Evolutionary conservation across 176 grass and related monocot genomes (phyloP), one percentile per base, ranked within the genome.

Genomic region (Tillandsia leiboldiana): DNA sequence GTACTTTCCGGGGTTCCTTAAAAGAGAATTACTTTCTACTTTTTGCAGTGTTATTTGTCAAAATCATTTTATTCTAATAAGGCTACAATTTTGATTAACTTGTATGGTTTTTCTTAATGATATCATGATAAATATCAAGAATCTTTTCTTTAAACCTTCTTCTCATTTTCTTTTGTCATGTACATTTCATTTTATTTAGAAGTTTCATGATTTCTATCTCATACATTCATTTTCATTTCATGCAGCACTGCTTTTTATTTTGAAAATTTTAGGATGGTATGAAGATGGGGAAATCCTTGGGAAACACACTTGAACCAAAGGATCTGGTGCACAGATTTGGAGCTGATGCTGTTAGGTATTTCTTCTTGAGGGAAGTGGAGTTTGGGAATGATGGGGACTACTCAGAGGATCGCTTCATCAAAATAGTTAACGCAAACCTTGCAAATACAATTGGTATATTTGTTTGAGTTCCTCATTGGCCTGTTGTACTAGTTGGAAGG

Each of bases 221-320:
- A 71, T 76, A 66, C 47, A 73, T 48, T 53, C 33, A 73, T 47
- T 84, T 76, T 70, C 65, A 79, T 70, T 85, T 90, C 79, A 87
- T 75, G 79, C 48, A 80, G 53, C 51, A 66, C 54, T 83, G 22
- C 5, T 64, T 85, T 82, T 76, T 84, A 68, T 91, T 81, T 80
- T 91, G 66, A 79, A 88, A 87, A 88, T 86, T 81, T 73, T 86
- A 96, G 93, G 93, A 92, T 87, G 93, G 93, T 74, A 79, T 87
- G 93, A 96, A 96, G 71, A 96, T 96, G 93, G 93, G 93, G 15
- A 97, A 97, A 82, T 97, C 93, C 73, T 72, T 97, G 72, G 93
- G 93, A 67, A 97, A 97, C 79, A 97, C 89, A 63, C 86, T 97
- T 71, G 93, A 97, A 78, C 93, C 89, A 17, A 97, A 86, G 27